These are phyloP conservation scores for Sonneratia alba DNA, from an alignment of 345 rosid genomes.

Conservation along the genomic window DNA sequence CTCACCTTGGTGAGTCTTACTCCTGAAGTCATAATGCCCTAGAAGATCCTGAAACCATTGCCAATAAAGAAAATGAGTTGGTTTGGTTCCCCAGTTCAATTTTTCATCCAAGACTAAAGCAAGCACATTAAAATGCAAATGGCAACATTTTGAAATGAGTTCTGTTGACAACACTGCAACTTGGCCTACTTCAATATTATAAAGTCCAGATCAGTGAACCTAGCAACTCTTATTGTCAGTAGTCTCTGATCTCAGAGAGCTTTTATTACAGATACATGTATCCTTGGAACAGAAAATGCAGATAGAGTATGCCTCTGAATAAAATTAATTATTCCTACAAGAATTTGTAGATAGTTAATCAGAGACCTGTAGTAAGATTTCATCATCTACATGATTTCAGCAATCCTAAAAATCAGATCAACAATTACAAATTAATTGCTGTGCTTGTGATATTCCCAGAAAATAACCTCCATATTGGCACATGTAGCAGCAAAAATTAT, in stretches of 20 bases:
- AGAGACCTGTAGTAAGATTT: not conserved
- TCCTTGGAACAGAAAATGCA: not conserved
- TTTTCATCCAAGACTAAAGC: not conserved
- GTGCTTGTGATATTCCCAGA: not conserved
- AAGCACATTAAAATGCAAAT: not conserved
- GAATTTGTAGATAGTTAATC: not conserved
- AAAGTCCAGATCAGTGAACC: too few relatives aligned
- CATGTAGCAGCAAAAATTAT: not conserved
- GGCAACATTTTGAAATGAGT: not conserved
- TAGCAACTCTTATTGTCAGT: too few relatives aligned
- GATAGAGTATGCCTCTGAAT: too few relatives aligned
- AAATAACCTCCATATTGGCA: not conserved
- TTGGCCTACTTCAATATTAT: too few relatives aligned
- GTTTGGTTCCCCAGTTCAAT: not conserved
- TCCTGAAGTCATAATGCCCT: slow-evolving; percentile 69
- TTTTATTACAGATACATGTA: not conserved
- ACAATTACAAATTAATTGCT: not conserved
- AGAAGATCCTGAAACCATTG: slow-evolving; percentile 44
- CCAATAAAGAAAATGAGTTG: not conserved
- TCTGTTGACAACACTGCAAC: not conserved
- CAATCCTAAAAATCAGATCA: not conserved
- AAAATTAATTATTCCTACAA: not conserved
- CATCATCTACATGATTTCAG: not conserved
- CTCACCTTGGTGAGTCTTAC: slow-evolving; percentile 82
- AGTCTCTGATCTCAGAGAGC: too few relatives aligned